Conservation (phyloP, 2,329 filamentous ascomycete species). For the Nigrograna mackinnonii region DNA sequence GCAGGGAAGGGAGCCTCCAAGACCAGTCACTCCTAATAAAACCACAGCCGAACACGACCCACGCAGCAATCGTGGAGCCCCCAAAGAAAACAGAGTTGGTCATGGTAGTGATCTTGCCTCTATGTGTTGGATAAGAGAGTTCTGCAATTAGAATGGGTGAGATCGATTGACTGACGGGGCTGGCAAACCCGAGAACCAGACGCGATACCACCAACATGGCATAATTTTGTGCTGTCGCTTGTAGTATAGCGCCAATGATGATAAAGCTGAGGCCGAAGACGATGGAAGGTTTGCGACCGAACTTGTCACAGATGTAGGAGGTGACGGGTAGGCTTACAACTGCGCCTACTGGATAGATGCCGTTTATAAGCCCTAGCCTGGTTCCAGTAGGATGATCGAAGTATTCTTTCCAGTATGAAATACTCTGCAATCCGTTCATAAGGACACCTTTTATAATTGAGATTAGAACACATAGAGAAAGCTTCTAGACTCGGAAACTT, state of each 20-base stretch:
- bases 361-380: neutral
- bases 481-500: too few species aligned
- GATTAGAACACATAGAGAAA: too few species aligned
- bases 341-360: neutral
- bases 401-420: conserved; percentile 47
- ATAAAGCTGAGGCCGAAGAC: neutral
- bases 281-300: neutral
- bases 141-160: neutral
- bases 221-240: neutral
- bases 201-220: neutral
- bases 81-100: neutral
- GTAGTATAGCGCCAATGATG: neutral
- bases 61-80: neutral
- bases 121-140: neutral
- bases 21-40: neutral
- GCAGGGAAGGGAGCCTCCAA: neutral
- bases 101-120: neutral
- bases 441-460: too few species aligned
- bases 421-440: conserved; percentile 39
- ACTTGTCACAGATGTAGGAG: neutral
- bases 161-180: neutral
- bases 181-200: neutral
- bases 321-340: neutral
- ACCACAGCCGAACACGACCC: neutral
- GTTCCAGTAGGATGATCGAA: conserved; percentile 1